Evolutionary conservation across 1,284 basidiomycete species (phyloP).

Genomic region (Trichosporon sp.): DNA sequence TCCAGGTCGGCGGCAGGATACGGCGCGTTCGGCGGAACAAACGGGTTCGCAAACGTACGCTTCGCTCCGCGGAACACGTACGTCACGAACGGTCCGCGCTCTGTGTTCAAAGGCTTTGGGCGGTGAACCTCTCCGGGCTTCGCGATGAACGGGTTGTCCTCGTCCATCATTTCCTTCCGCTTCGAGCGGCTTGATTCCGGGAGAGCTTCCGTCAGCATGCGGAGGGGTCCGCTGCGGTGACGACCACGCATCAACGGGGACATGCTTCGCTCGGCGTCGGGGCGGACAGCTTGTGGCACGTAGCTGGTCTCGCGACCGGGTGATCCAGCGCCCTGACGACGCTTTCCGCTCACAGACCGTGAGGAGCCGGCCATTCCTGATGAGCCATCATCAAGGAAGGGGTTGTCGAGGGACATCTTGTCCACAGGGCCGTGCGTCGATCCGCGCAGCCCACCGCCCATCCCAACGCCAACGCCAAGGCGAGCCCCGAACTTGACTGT

Average conservation of each 20-base stretch:
- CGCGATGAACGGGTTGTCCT: slow-evolving; percentile 41
- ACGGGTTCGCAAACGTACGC: slow-evolving; percentile 44
- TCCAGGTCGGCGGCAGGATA: slow-evolving; percentile 31
- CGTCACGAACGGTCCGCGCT: slow-evolving; percentile 34
- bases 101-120: slow-evolving; percentile 1
- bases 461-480: slow-evolving; percentile 41
- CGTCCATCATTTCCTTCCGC: slow-evolving; percentile 28
- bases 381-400: slow-evolving; percentile 24
- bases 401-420: slow-evolving; percentile 32
- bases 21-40: slow-evolving; percentile 23
- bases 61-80: slow-evolving; percentile 47
- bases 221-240: background rate
- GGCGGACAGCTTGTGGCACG: slow-evolving; percentile 16
- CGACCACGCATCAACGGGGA: slow-evolving; percentile 7
- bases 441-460: slow-evolving; percentile 32
- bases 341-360: slow-evolving; percentile 1
- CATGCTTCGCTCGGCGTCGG: slow-evolving; percentile 15
- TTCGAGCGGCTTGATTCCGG: background rate
- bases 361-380: background rate
- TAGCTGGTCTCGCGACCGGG: slow-evolving; percentile 19
- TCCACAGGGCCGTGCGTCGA: slow-evolving; percentile 26
- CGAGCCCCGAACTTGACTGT: slow-evolving; percentile 19
- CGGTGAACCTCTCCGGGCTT: slow-evolving; percentile 31
- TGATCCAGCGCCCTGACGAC: background rate
- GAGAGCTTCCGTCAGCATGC: slow-evolving; percentile 5